phyloP scores from a whole-genome alignment of 768 basidiomycete species.

The Mycena olivaceomarginata region DNA sequence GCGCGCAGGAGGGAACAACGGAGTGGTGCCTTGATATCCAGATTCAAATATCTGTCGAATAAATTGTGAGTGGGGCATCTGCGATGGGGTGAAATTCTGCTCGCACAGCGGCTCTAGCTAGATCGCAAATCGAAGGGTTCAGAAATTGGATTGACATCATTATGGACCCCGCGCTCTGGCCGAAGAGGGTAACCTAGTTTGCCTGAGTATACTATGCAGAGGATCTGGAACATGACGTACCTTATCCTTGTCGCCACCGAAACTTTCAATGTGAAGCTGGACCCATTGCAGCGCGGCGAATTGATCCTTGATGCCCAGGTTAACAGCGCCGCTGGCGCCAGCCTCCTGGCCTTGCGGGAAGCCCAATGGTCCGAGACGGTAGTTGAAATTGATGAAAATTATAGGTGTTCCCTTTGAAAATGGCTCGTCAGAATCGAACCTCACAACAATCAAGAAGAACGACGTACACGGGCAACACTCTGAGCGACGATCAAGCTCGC shows the following conservation, averaged over 20 bases:
- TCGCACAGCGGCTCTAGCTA: slow-evolving; percentile 57
- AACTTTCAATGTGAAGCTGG: slow-evolving; percentile 69
- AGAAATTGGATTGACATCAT: slow-evolving; percentile 12
- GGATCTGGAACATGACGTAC: slow-evolving; percentile 44
- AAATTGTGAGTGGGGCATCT: neutral
- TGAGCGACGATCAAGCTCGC: slow-evolving; percentile 22
- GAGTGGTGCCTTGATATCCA: slow-evolving; percentile 54
- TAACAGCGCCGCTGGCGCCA: slow-evolving; percentile 52
- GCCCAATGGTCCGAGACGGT: slow-evolving; percentile 42
- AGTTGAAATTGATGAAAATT: slow-evolving; percentile 68
- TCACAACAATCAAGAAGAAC: neutral
- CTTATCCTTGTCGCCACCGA: slow-evolving; percentile 72
- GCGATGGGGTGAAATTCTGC: neutral
- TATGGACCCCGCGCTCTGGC: slow-evolving; percentile 49
- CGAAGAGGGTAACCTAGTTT: slow-evolving; percentile 51
- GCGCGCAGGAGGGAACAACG: slow-evolving; percentile 52
- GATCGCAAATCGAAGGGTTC: slow-evolving; percentile 49
- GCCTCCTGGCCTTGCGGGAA: slow-evolving; percentile 44
- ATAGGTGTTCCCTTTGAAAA: slow-evolving; percentile 54
- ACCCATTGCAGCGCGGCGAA: slow-evolving; percentile 66
- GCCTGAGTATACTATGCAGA: neutral
- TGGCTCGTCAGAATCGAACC: neutral
- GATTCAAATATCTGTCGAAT: slow-evolving; percentile 65
- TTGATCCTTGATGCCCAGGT: slow-evolving; percentile 64
- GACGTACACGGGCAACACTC: slow-evolving; percentile 36